These are phyloP conservation scores for Suhomyces emberorum DNA, from an alignment of 805 yeast species.

Conservation along the genomic window DNA sequence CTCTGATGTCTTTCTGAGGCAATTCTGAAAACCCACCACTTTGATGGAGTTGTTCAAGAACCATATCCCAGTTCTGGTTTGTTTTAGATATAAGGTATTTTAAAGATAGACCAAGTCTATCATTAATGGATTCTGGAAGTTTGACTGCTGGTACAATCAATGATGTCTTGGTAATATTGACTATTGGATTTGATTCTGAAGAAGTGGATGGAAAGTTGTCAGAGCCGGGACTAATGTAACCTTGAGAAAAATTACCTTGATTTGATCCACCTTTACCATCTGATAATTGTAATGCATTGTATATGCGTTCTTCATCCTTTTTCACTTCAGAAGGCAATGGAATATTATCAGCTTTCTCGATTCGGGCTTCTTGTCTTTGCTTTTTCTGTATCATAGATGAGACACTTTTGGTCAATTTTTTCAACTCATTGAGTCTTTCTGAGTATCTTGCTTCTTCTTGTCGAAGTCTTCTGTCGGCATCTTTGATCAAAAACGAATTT, in stretches of 20 bases:
- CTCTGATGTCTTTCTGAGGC: conserved; percentile 29
- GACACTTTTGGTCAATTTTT: conserved; percentile 27
- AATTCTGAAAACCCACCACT: conserved; percentile 37
- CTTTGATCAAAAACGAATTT: conserved; percentile 14
- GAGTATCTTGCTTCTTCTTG: conserved; percentile 22
- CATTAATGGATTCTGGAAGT: conserved; percentile 36
- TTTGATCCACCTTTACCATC: neutral
- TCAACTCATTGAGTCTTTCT: conserved; percentile 25
- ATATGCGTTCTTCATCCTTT: conserved; percentile 12
- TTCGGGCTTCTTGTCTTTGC: conserved; percentile 13
- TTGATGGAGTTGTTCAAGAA: conserved; percentile 34
- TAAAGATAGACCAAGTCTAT: conserved; percentile 37
- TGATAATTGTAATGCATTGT: conserved; percentile 7
- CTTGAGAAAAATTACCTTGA: neutral
- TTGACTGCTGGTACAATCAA: conserved; percentile 17
- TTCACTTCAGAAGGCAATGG: conserved; percentile 18
- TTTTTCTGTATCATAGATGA: conserved; percentile 17
- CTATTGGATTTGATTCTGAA: conserved; percentile 16
- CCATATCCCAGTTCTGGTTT: conserved; percentile 47
- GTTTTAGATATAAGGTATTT: conserved; percentile 37
- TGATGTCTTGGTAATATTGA: conserved; percentile 6
- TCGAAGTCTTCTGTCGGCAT: conserved; percentile 16
- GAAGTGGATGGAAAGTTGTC: neutral
- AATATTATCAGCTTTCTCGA: conserved; percentile 10
- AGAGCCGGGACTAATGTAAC: neutral